Conservation (phyloP, 2,329 filamentous ascomycete species). For the Cylindrodendrum hubeiense region DNA sequence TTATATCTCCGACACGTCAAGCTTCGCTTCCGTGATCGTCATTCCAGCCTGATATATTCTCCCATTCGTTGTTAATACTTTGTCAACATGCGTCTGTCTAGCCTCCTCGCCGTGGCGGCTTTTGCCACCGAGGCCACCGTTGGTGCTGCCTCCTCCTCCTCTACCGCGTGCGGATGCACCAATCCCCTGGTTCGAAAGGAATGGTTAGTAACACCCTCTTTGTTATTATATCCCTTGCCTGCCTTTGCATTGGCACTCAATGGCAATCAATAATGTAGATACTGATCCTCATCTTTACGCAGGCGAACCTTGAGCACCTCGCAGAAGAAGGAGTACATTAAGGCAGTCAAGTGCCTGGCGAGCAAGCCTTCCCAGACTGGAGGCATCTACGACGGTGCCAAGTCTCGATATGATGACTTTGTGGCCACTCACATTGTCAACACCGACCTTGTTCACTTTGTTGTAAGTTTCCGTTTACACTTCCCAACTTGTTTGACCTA, state of each 20-base stretch:
- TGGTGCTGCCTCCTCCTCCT: conserved; percentile 15
- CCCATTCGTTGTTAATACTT: not conserved
- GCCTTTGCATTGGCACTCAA: not conserved
- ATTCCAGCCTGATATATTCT: not conserved
- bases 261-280: not conserved
- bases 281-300: not conserved
- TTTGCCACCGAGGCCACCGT: conserved; percentile 21
- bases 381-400: conserved; percentile 31
- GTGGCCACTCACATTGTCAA: conserved; percentile 41
- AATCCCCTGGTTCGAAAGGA: conserved; percentile 32
- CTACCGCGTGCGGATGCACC: conserved; percentile 11
- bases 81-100: conserved; percentile 19
- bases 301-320: conserved; percentile 32
- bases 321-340: conserved; percentile 40
- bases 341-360: conserved; percentile 40
- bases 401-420: conserved; percentile 43
- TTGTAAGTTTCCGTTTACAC: conserved; percentile 30
- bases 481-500: not conserved
- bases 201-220: conserved; percentile 23
- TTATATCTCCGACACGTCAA: conserved; percentile 7
- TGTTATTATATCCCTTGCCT: not conserved
- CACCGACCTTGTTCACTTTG: conserved; percentile 39
- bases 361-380: conserved; percentile 29
- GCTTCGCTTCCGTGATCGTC: not conserved
- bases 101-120: conserved; percentile 14